phyloP scores from a whole-genome alignment of 1,284 basidiomycete genomes.

The Ustilago hordei region DNA sequence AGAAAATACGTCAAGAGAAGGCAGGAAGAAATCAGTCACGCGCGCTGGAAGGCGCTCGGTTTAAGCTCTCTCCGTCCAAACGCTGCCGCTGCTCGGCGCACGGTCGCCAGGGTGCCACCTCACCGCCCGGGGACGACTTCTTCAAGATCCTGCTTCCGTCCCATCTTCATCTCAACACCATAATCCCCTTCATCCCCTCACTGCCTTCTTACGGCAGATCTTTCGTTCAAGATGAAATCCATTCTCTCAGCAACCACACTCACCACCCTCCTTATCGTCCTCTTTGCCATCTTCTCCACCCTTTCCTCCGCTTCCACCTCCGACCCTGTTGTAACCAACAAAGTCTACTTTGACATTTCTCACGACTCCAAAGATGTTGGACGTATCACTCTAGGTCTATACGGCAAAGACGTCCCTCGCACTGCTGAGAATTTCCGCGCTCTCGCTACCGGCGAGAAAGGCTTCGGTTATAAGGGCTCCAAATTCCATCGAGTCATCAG shows the following conservation, averaged over 20 bases:
- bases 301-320: slow-evolving; percentile 57
- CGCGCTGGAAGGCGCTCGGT: not conserved
- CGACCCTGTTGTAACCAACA: slow-evolving; percentile 53
- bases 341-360: slow-evolving; percentile 67
- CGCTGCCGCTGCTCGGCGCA: slow-evolving; percentile 1
- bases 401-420: slow-evolving; percentile 63
- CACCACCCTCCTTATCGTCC: slow-evolving; percentile 70
- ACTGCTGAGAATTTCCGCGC: slow-evolving; percentile 67
- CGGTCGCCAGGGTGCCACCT: slow-evolving; percentile 1
- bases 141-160: not conserved
- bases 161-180: not conserved
- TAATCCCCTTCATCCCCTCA: not conserved
- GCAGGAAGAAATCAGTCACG: not conserved
- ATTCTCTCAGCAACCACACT: slow-evolving; percentile 72
- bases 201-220: not conserved
- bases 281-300: slow-evolving; percentile 45
- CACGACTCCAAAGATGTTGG: slow-evolving; percentile 64
- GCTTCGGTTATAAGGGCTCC: slow-evolving; percentile 79
- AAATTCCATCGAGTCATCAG: slow-evolving; percentile 76
- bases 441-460: slow-evolving; percentile 73
- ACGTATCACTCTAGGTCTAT: slow-evolving; percentile 63
- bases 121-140: not conserved
- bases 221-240: slow-evolving; percentile 27
- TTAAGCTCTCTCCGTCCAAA: not conserved
- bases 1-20: not conserved